Percentiles rank a stretch among this genome's conserved stretches.
Evolutionary conservation across 306 rosid genomes (phyloP).

Genomic region (Purshia tridentata): DNA sequence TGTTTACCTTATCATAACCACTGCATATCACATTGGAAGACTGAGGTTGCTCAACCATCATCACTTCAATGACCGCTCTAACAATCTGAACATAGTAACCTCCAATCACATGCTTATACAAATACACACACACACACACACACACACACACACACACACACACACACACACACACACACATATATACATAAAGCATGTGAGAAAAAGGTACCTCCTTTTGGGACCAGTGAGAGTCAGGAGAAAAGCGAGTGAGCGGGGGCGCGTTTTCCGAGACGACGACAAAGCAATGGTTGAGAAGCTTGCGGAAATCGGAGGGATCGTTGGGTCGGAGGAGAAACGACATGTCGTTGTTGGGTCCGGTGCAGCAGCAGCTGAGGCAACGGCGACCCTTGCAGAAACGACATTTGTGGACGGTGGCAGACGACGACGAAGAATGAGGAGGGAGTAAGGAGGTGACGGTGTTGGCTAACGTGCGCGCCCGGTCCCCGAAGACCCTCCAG

Average conservation of each 20-base stretch:
- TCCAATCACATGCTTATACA: background rate
- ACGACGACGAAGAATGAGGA: constrained; percentile 32
- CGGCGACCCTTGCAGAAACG: constrained; percentile 36
- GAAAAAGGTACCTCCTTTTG: constrained; percentile 46
- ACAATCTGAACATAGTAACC: constrained; percentile 52
- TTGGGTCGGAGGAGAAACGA: constrained; percentile 49
- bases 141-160: background rate
- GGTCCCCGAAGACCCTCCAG: constrained; percentile 55
- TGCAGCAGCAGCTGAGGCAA: constrained; percentile 58
- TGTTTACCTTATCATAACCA: constrained; percentile 50
- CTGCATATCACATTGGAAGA: constrained; percentile 55
- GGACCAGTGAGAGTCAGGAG: constrained; percentile 36
- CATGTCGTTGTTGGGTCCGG: constrained; percentile 11
- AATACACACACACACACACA: background rate
- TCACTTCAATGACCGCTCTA: constrained; percentile 43
- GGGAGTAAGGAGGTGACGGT: constrained; percentile 54
- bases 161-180: no score
- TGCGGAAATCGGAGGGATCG: constrained; percentile 55
- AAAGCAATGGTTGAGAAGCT: constrained; percentile 46
- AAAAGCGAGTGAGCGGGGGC: constrained; percentile 27
- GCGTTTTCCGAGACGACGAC: constrained; percentile 47
- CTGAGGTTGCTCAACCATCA: constrained; percentile 19
- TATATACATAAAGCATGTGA: background rate
- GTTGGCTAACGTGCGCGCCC: constrained; percentile 46
- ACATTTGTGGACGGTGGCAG: constrained; percentile 23